Conservation (phyloP, 331 rosid species). For the Malus hybrid region DNA sequence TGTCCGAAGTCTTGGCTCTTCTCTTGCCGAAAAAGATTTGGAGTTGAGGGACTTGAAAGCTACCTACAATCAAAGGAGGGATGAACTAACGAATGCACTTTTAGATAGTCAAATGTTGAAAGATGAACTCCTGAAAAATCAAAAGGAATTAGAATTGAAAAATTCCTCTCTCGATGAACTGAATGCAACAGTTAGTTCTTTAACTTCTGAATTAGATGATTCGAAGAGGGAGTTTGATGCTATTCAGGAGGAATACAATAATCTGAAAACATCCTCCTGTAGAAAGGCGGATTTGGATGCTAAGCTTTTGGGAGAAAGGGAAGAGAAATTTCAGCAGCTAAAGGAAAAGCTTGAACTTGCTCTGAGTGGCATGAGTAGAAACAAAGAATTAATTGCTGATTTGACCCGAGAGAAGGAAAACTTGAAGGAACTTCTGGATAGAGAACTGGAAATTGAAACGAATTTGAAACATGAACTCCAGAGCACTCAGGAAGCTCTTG, state of each 20-base stretch:
- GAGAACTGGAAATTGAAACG: conserved; percentile 35
- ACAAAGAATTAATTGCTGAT: conserved; percentile 31
- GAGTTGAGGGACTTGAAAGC: conserved; percentile 52
- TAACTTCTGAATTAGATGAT: conserved; percentile 41
- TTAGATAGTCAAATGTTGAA: conserved; percentile 53
- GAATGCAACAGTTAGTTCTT: conserved; percentile 37
- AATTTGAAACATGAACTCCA: conserved; percentile 49
- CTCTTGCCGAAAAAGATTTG: conserved; percentile 58
- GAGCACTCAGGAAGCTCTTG: conserved; percentile 41
- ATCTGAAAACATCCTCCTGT: conserved; percentile 49
- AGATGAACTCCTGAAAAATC: conserved; percentile 41
- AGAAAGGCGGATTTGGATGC: conserved; percentile 55
- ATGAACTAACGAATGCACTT: conserved; percentile 35
- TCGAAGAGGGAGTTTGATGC: conserved; percentile 33
- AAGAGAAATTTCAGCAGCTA: conserved; percentile 45
- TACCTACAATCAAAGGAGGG: conserved; percentile 37
- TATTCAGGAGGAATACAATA: conserved; percentile 35
- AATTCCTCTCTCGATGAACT: conserved; percentile 42
- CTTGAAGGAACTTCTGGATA: conserved; percentile 42
- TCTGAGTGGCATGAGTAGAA: conserved; percentile 28
- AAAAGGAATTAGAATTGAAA: conserved; percentile 47
- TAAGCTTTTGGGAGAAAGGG: conserved; percentile 50
- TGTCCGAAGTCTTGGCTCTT: conserved; percentile 47
- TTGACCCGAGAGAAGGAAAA: conserved; percentile 48
- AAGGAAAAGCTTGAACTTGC: conserved; percentile 48